phyloP scores from a whole-genome alignment of 2,329 filamentous ascomycete genomes.

The Pseudofabraea citricarpa region DNA sequence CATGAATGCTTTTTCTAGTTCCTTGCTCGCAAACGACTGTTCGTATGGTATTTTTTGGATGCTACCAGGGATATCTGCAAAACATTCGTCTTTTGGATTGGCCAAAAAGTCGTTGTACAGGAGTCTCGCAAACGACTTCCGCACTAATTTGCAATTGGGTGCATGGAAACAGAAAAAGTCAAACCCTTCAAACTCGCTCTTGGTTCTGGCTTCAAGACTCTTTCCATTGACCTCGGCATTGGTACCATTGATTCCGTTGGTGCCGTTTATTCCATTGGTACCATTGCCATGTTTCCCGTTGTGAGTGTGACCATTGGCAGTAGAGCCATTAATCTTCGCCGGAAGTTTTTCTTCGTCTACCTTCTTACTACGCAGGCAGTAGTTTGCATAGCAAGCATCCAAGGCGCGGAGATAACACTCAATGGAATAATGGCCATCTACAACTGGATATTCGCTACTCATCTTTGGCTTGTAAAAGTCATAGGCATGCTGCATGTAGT shows the following conservation, averaged over 20 bases:
- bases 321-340: neutral
- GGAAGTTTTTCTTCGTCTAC: slow-evolving; percentile 48
- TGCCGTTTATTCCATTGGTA: slow-evolving; percentile 43
- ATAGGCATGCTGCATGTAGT: slow-evolving; percentile 74
- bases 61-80: slow-evolving; percentile 68
- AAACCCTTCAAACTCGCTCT: slow-evolving; percentile 58
- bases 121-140: slow-evolving; percentile 75
- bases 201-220: neutral
- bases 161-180: slow-evolving; percentile 77
- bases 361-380: slow-evolving; percentile 55
- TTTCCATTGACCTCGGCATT: slow-evolving; percentile 9
- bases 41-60: slow-evolving; percentile 71
- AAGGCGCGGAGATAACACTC: slow-evolving; percentile 74
- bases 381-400: slow-evolving; percentile 71
- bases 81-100: slow-evolving; percentile 59
- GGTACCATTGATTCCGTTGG: slow-evolving; percentile 51
- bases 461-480: slow-evolving; percentile 85
- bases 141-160: slow-evolving; percentile 76
- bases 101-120: slow-evolving; percentile 77
- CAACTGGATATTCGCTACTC: slow-evolving; percentile 76
- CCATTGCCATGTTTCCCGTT: slow-evolving; percentile 30
- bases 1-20: slow-evolving; percentile 79
- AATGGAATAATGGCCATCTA: slow-evolving; percentile 74
- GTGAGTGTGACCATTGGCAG: neutral
- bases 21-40: slow-evolving; percentile 71